Conservation (phyloP, 768 basidiomycete species). For the Trametes cinnabarina region DNA sequence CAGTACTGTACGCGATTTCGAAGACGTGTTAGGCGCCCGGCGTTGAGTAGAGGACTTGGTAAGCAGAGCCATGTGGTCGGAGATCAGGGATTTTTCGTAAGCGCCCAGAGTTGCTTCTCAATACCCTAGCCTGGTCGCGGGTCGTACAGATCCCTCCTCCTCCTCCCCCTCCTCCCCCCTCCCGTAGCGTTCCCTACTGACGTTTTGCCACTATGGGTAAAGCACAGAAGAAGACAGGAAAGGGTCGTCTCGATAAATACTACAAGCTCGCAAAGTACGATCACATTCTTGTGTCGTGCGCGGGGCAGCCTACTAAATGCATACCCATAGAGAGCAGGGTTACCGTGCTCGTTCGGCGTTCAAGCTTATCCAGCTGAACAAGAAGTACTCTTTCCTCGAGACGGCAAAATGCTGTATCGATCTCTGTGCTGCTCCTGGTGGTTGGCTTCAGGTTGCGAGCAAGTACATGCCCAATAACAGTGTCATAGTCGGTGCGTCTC, state of each 20-base stretch:
- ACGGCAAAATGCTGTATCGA: constrained; percentile 91
- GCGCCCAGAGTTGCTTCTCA: background rate
- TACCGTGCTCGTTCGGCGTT: constrained; percentile 99
- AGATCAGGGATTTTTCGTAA: constrained; percentile 19
- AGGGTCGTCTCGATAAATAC: constrained; percentile 94
- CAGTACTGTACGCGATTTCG: too few species aligned
- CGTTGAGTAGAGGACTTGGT: constrained; percentile 10
- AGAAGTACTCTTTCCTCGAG: constrained; percentile 93
- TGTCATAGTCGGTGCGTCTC: constrained; percentile 76
- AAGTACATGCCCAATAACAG: constrained; percentile 96
- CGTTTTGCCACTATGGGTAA: constrained; percentile 32
- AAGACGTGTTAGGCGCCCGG: background rate
- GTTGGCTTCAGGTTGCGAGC: constrained; percentile 98
- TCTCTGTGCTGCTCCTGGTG: constrained; percentile 97
- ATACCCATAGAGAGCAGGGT: constrained; percentile 81
- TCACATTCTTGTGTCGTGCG: constrained; percentile 7
- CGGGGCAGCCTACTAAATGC: background rate
- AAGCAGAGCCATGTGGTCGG: background rate
- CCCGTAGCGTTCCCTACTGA: background rate
- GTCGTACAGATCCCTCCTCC: background rate
- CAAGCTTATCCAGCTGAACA: constrained; percentile 98
- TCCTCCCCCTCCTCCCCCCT: background rate
- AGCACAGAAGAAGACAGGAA: constrained; percentile 92
- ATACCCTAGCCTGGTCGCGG: background rate
- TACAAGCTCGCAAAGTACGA: constrained; percentile 89